Conservation (phyloP, 345 rosid genomes). For the Eucalyptus sp. region DNA sequence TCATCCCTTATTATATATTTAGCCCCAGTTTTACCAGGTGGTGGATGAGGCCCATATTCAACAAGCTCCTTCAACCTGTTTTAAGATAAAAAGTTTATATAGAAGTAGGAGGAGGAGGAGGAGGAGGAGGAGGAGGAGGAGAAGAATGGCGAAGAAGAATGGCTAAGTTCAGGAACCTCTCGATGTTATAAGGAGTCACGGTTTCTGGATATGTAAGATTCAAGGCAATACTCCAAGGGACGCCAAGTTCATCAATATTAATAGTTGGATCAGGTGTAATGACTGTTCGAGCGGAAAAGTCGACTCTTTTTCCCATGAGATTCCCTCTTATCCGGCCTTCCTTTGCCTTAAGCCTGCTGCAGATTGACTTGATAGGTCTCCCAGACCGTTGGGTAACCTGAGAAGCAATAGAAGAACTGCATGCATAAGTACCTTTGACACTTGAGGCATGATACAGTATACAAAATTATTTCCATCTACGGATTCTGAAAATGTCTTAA, state of each 20-base stretch:
- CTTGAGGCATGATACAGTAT: not conserved
- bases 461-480: not conserved
- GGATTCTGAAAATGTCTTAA: not conserved
- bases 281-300: slow-evolving; percentile 93
- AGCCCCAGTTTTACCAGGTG: slow-evolving; percentile 96
- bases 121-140: not conserved
- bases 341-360: slow-evolving; percentile 96
- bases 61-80: slow-evolving; percentile 86
- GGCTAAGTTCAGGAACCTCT: slow-evolving; percentile 27
- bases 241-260: slow-evolving; percentile 90
- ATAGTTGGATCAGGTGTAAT: slow-evolving; percentile 96
- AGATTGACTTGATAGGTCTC: slow-evolving; percentile 91
- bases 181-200: slow-evolving; percentile 93
- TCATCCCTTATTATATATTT: slow-evolving; percentile 96
- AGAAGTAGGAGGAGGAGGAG: not conserved
- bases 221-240: slow-evolving; percentile 96
- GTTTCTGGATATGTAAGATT: slow-evolving; percentile 95
- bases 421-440: not conserved
- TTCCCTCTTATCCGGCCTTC: slow-evolving; percentile 96
- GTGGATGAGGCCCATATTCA: slow-evolving; percentile 96
- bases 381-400: slow-evolving; percentile 99
- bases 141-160: not conserved
- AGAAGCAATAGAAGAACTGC: not conserved
- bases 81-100: not conserved
- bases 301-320: slow-evolving; percentile 94